A percentile compares a stretch with the other conserved stretches of the same genome.
These are phyloP conservation scores for Mrakia blollopis DNA, from an alignment of 768 basidiomycete genomes.

Conservation along the genomic window DNA sequence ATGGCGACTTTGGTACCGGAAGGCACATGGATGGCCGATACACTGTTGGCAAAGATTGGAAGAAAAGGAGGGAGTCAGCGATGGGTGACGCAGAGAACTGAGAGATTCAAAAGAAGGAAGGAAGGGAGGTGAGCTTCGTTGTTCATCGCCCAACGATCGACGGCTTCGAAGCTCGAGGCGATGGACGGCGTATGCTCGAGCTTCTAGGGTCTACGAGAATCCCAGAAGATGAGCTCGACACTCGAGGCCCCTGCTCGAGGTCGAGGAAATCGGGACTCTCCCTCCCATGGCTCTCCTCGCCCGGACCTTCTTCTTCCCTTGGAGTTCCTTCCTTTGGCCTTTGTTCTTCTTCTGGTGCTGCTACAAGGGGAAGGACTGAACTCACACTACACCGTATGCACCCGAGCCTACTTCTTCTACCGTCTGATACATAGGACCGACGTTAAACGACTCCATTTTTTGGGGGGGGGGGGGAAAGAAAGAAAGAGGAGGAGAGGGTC, in stretches of 20 bases:
- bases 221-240: background rate
- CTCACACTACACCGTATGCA: conserved; percentile 26
- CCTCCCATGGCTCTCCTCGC: too few species aligned
- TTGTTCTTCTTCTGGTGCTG: background rate
- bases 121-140: conserved; percentile 3
- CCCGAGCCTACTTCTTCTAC: conserved; percentile 17
- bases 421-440: conserved; percentile 10
- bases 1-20: conserved; percentile 85
- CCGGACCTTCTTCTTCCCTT: too few species aligned
- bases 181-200: background rate
- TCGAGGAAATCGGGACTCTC: background rate
- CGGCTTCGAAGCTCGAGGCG: background rate
- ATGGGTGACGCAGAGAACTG: background rate
- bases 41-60: background rate
- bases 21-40: conserved; percentile 62
- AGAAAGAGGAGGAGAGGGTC: background rate
- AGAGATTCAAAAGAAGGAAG: background rate
- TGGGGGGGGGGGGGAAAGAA: too few species aligned
- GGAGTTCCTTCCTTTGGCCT: background rate
- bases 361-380: background rate
- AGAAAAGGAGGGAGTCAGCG: background rate
- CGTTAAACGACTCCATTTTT: conserved; percentile 23
- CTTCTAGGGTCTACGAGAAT: background rate
- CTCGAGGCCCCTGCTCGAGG: background rate
- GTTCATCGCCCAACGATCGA: background rate